Evolutionary conservation across 139 green algal species (phyloP), one percentile per base, ranked within the genome.

Genomic region (Coelastrella sp.): DNA sequence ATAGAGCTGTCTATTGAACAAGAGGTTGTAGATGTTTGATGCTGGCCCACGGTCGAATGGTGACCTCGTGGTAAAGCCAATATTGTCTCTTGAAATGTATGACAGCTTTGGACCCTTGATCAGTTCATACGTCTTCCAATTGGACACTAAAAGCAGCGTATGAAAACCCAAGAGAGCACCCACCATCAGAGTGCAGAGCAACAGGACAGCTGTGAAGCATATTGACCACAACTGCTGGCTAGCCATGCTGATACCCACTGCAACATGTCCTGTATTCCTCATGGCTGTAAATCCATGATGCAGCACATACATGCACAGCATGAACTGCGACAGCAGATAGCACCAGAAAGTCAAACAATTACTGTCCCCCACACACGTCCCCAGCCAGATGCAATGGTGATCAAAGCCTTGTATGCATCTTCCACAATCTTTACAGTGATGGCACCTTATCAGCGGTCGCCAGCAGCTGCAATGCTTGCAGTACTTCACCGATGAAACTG

Each of bases 301-400:
- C 30, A 82, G 30, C 7, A 17, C 75, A 45, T 48, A 76, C 37
- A 85, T 27, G n/a, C 43, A 63, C n/a, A 77, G 3, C 38, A 35
- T 64, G 13, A 48, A 57, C 34, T 86, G 81, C 3, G 63, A 78
- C 60, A 40, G 21, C 21, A 86, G 45, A 34, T 81, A 86, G 37
- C 78, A 32, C 48, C 57, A 86, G 27, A 86, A 86, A 5, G 38
- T 15, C 2, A 43, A 25, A 71, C 80, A 66, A 37, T 86, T 86
- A 41, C 79, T 51, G 17, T 69, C 43, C 5, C 81, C 81, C 11
- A 86, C 59, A 27, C 57, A 79, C n/a, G 34, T 50, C 27, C 66
- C 66, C 19, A 86, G 23, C 64, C 66, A 80, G 7, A 51, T 48
- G 32, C 81, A 86, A 41, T 86, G 81, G 48, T 86, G 81, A 41